These are phyloP conservation scores for Arabidopsis hybrid DNA, from an alignment of 441 rosid species.

Conservation along the genomic window DNA sequence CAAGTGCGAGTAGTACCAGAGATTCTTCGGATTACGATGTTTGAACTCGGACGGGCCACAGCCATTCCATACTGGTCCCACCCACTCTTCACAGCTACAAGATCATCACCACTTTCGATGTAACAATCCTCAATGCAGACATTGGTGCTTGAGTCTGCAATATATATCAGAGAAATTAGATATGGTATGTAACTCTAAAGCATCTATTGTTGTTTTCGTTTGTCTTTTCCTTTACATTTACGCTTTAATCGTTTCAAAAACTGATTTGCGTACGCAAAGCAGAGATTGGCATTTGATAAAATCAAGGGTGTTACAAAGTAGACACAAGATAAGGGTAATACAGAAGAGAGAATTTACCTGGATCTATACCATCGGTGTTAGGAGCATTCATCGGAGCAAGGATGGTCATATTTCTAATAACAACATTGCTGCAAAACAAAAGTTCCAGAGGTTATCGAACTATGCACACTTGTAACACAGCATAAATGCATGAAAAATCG, in stretches of 20 bases:
- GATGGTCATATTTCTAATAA: conserved; percentile 82
- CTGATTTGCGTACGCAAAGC: too few species aligned
- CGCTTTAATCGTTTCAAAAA: background rate
- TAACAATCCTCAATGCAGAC: conserved; percentile 93
- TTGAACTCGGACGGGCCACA: conserved; percentile 84
- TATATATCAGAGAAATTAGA: background rate
- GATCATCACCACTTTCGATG: conserved; percentile 95
- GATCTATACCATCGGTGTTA: conserved; percentile 96
- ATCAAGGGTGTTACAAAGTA: background rate
- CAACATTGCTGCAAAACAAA: conserved; percentile 70
- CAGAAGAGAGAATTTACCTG: conserved; percentile 56
- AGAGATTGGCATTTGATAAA: background rate
- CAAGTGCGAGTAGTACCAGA: conserved; percentile 94
- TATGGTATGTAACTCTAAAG: background rate
- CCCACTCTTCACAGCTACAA: conserved; percentile 93
- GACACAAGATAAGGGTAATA: background rate
- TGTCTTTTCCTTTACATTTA: too few species aligned
- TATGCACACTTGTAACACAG: conserved; percentile 16
- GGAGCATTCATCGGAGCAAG: conserved; percentile 94
- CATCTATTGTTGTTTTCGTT: background rate
- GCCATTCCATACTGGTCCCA: conserved; percentile 95
- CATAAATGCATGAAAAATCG: conserved; percentile 14
- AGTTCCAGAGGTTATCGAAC: background rate
- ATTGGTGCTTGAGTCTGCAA: conserved; percentile 81
- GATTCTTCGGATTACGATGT: conserved; percentile 72